phyloP scores from a whole-genome alignment of 2,329 filamentous ascomycete species.

The Phyllachora maydis region DNA sequence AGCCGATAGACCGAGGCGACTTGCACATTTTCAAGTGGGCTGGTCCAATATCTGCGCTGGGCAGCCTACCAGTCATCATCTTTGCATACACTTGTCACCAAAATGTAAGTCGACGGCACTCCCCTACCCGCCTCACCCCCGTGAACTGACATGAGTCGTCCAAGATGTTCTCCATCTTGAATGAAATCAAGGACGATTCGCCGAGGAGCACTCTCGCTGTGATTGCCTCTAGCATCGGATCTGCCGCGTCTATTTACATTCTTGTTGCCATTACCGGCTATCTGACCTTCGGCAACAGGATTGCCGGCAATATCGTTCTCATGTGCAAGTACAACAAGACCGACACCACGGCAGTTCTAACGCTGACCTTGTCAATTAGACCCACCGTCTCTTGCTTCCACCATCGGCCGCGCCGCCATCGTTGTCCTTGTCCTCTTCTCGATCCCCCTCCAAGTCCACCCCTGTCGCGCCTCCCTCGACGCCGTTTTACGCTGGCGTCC shows the following conservation, averaged over 20 bases:
- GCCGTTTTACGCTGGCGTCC: conserved; percentile 89
- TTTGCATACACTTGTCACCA: conserved; percentile 99
- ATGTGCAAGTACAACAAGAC: conserved; percentile 52
- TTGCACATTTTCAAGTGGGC: conserved; percentile 60
- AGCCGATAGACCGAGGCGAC: conserved; percentile 49
- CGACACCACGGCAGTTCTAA: not conserved
- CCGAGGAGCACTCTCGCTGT: conserved; percentile 59
- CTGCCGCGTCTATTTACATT: conserved; percentile 70
- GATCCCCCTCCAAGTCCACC: conserved; percentile 87
- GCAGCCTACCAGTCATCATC: conserved; percentile 82
- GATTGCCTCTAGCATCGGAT: conserved; percentile 66
- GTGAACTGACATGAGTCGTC: not conserved
- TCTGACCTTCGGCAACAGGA: conserved; percentile 77
- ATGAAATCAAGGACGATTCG: conserved; percentile 77
- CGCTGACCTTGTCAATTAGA: conserved; percentile 21
- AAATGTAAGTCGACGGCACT: conserved; percentile 43
- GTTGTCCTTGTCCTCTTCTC: conserved; percentile 93
- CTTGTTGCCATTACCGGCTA: conserved; percentile 91
- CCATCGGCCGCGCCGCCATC: conserved; percentile 85
- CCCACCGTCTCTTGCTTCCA: conserved; percentile 57
- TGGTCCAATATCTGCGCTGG: conserved; percentile 57
- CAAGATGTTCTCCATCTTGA: conserved; percentile 96
- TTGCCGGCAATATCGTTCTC: conserved; percentile 80
- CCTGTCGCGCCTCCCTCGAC: conserved; percentile 85
- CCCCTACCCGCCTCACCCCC: too few species aligned